Conservation (phyloP, 495 filamentous ascomycete species). For the Pyronema omphalodes region DNA sequence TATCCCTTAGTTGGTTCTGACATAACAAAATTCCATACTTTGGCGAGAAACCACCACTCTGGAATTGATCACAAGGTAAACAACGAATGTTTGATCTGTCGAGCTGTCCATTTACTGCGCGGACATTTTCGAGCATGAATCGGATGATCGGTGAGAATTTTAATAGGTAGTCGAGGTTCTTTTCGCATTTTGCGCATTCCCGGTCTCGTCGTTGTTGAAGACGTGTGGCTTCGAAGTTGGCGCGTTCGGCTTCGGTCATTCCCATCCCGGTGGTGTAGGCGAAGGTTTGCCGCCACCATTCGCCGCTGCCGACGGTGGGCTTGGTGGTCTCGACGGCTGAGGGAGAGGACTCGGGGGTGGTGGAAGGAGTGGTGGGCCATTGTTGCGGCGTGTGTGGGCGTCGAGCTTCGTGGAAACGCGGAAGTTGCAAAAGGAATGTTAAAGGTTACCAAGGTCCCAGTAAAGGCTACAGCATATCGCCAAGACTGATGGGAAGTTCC, state of each 20-base stretch:
- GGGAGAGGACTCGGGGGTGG: not conserved
- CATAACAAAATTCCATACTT: slow-evolving; percentile 76
- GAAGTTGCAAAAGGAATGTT: too few relatives aligned
- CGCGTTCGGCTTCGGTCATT: slow-evolving; percentile 47
- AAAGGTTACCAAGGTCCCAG: too few relatives aligned
- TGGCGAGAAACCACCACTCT: slow-evolving; percentile 65
- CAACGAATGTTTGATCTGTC: slow-evolving; percentile 61
- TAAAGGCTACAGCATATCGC: too few relatives aligned
- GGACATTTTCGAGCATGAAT: slow-evolving; percentile 63
- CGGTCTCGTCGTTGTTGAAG: slow-evolving; percentile 46
- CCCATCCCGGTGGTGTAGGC: slow-evolving; percentile 45
- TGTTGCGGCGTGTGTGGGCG: slow-evolving; percentile 9
- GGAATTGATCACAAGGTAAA: slow-evolving; percentile 46
- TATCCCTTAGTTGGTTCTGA: slow-evolving; percentile 62
- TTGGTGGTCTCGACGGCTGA: slow-evolving; percentile 5
- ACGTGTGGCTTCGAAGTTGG: slow-evolving; percentile 49
- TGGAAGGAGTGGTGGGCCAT: slow-evolving; percentile 1
- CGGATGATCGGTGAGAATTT: slow-evolving; percentile 68
- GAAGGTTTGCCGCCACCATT: slow-evolving; percentile 60
- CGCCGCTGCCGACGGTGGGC: slow-evolving; percentile 27
- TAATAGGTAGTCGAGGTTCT: slow-evolving; percentile 59
- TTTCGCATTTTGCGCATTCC: slow-evolving; percentile 63
- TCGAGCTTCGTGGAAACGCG: not conserved
- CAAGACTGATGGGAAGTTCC: too few relatives aligned
- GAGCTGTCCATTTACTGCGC: slow-evolving; percentile 55